phyloP scores from a whole-genome alignment of 352 stramenopile species.

The Globisporangium paddicum region DNA sequence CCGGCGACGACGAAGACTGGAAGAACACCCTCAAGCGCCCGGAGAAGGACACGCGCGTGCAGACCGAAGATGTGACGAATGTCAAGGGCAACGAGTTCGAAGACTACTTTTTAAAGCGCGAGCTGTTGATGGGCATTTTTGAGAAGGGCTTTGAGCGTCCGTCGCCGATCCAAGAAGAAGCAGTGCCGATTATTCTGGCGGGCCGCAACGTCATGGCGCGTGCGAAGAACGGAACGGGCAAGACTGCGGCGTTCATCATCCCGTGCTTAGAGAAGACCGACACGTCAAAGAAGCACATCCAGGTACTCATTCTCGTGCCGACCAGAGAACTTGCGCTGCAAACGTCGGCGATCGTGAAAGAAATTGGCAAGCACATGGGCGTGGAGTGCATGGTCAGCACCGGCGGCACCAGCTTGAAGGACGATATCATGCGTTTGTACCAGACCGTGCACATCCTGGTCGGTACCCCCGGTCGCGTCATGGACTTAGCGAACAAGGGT shows the following conservation, averaged over 20 bases:
- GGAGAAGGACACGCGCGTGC: constrained; percentile 84
- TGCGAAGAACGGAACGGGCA: constrained; percentile 99
- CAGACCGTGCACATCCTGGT: constrained; percentile 99
- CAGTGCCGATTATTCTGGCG: constrained; percentile 98
- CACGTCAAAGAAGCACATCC: constrained; percentile 94
- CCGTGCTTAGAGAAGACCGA: constrained; percentile 99
- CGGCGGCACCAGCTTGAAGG: constrained; percentile 97
- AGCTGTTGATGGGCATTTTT: constrained; percentile 99
- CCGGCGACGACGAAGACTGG: constrained; percentile 55
- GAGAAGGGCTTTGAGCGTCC: constrained; percentile 99
- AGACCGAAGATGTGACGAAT: constrained; percentile 97
- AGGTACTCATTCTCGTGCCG: constrained; percentile 98
- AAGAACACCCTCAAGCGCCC: constrained; percentile 76
- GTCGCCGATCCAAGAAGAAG: constrained; percentile 98
- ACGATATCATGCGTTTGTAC: constrained; percentile 99
- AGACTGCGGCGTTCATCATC: constrained; percentile 99
- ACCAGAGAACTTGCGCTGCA: constrained; percentile 98
- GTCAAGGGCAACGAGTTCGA: constrained; percentile 99
- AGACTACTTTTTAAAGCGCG: constrained; percentile 99
- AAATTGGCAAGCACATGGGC: constrained; percentile 98
- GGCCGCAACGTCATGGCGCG: constrained; percentile 97
- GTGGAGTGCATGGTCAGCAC: constrained; percentile 98
- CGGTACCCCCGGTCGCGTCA: constrained; percentile 97
- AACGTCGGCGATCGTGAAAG: constrained; percentile 97
- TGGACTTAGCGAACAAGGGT: constrained; percentile 98